Evolutionary conservation across 768 basidiomycete genomes (phyloP), one percentile per base, ranked within the genome.

Genomic region (Serendipita sp.): DNA sequence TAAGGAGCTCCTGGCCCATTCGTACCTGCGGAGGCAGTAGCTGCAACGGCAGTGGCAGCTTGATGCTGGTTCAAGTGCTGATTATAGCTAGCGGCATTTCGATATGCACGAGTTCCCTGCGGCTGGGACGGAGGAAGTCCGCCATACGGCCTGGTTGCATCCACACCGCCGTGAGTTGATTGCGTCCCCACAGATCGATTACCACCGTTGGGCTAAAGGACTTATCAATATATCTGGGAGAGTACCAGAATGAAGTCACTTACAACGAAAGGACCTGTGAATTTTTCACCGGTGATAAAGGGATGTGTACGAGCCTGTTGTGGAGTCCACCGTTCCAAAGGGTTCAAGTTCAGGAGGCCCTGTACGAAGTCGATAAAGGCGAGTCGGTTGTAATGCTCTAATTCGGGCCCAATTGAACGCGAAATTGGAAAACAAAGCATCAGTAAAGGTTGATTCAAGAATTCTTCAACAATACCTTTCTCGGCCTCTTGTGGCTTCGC

Each of bases 281-380:
- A 96, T 72, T 93, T 94, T 75, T 98, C 96, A 62, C 95, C 95
- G 3, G 93, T 96, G 69, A 99, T 96, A 75, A 98, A 99, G 1
- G 96, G 96, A 73, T 99, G 96, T 70, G 88, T 76, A 60, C 87
- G 80, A 44, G 96, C 96, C 74, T 99, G 94, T 71, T 96, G 92
- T 29, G 96, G 95, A 10, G 94, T 87, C 96, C 96, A 99, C 64
- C 96, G 81, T 65, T 91, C 88, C 64, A 95, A 84, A 16, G 96
- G 95, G 71, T 98, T 92, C 75, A 99, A 76, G 72, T 96, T 87
- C 66, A 99, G 79, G 23, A 98, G 79, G 37, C 96, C 96, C 73
- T 89, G 85, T 64, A 93, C 95, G 74, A 99, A 98, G 75, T 99
- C 94, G 74, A 97, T 91, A 76, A 99, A 97, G 13, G 95, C 88